Percentiles rank a stretch among this genome's conserved stretches.
phyloP scores from a whole-genome alignment of 2,329 filamentous ascomycete genomes.

The Cladosporium austrohemisphaericum region DNA sequence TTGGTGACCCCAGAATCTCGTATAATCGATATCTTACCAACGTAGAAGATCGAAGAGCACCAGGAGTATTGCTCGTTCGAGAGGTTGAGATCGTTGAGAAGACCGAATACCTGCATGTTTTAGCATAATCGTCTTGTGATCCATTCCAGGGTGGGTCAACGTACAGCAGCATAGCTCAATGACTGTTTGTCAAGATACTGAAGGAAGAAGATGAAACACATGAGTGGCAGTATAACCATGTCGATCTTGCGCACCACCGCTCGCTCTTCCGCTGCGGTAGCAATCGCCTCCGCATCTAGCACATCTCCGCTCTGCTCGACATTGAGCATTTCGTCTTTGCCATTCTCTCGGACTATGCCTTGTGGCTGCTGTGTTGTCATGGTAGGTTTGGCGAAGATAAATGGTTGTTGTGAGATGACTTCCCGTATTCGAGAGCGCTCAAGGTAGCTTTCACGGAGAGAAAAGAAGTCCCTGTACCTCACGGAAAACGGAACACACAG shows the following conservation, averaged over 20 bases:
- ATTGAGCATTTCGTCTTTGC: neutral
- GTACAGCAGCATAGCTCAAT: slow-evolving; percentile 54
- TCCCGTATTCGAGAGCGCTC: too few species aligned
- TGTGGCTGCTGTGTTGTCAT: neutral
- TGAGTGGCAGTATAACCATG: slow-evolving; percentile 59
- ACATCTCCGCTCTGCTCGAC: neutral
- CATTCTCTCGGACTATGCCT: neutral
- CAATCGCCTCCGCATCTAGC: neutral
- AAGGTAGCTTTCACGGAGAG: too few species aligned
- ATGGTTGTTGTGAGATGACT: too few species aligned
- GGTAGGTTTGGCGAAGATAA: too few species aligned
- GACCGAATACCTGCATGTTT: slow-evolving; percentile 36
- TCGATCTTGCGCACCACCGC: slow-evolving; percentile 65
- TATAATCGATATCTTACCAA: slow-evolving; percentile 29
- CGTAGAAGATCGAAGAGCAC: slow-evolving; percentile 46
- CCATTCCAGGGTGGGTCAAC: neutral
- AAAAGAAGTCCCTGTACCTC: too few species aligned
- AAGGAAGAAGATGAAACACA: slow-evolving; percentile 70
- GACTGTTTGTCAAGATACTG: slow-evolving; percentile 65
- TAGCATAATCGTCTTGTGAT: neutral
- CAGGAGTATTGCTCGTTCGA: slow-evolving; percentile 48
- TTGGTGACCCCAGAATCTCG: slow-evolving; percentile 25
- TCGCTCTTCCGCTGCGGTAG: slow-evolving; percentile 20
- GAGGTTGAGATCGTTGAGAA: slow-evolving; percentile 46
- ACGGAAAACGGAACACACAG: too few species aligned